Percentiles rank a stretch among this genome's conserved stretches.
These are phyloP conservation scores for Plasmopara muralis DNA, from an alignment of 352 stramenopile genomes.

Conservation along the genomic window DNA sequence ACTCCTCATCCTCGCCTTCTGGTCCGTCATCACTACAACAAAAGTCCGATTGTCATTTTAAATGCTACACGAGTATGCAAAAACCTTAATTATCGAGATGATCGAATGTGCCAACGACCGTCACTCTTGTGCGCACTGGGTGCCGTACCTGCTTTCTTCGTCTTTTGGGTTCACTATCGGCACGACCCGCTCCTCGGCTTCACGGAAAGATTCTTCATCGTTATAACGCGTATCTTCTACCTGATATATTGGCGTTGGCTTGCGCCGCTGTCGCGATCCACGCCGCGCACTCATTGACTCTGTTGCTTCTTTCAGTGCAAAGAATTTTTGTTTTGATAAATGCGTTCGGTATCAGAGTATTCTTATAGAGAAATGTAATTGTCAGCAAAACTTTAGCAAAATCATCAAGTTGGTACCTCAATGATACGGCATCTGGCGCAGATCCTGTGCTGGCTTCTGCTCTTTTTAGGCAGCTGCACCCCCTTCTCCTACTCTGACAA, in stretches of 20 bases:
- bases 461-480: too few relatives aligned
- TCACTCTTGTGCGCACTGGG: conserved; percentile 19
- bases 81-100: conserved; percentile 1
- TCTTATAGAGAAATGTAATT: too few relatives aligned
- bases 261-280: conserved; percentile 53
- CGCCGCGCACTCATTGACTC: conserved; percentile 39
- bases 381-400: too few relatives aligned
- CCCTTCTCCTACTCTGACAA: too few relatives aligned
- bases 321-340: too few relatives aligned
- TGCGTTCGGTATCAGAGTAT: too few relatives aligned
- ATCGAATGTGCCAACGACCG: conserved; percentile 13
- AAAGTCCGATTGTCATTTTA: neutral
- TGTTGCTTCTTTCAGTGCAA: neutral
- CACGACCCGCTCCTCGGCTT: conserved; percentile 14
- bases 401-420: too few relatives aligned
- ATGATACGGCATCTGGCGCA: too few relatives aligned
- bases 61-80: conserved; percentile 13
- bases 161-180: conserved; percentile 11
- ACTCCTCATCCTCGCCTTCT: conserved; percentile 33
- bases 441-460: too few relatives aligned
- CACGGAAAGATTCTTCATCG: conserved; percentile 7
- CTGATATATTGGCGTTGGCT: conserved; percentile 65
- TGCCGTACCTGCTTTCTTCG: conserved; percentile 25
- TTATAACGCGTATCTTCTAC: conserved; percentile 45
- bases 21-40: conserved; percentile 18